These are phyloP conservation scores for Coleophoma crateriformis DNA, from an alignment of 2,329 filamentous ascomycete genomes.

Conservation along the genomic window DNA sequence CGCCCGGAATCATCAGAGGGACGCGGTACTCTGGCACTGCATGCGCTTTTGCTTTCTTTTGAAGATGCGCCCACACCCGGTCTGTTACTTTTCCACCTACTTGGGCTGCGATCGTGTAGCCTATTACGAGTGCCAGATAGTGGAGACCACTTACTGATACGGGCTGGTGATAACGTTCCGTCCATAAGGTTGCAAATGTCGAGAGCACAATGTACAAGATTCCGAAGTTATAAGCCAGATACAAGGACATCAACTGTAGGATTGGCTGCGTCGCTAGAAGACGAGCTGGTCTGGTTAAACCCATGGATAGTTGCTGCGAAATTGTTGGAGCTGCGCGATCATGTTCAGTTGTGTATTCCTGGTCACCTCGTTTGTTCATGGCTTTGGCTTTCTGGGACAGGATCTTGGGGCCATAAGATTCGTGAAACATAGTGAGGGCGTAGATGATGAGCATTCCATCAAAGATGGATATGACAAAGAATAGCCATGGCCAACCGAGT, in stretches of 20 bases:
- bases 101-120: constrained; percentile 27
- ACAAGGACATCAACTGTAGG: constrained; percentile 42
- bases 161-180: constrained; percentile 44
- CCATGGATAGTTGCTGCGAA: constrained; percentile 22
- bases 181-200: constrained; percentile 54
- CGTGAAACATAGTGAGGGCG: constrained; percentile 38
- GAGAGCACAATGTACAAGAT: constrained; percentile 51
- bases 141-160: constrained; percentile 50
- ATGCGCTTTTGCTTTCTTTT: constrained; percentile 40
- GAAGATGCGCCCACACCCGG: constrained; percentile 6
- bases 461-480: constrained; percentile 41
- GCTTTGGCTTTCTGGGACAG: constrained; percentile 37
- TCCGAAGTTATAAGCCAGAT: constrained; percentile 44
- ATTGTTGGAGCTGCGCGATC: constrained; percentile 21
- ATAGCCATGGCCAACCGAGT: constrained; percentile 45
- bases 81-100: constrained; percentile 22
- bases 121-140: constrained; percentile 42
- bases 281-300: constrained; percentile 36
- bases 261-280: constrained; percentile 47
- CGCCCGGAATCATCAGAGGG: constrained; percentile 48
- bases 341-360: constrained; percentile 29
- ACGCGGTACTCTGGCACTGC: constrained; percentile 56
- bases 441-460: constrained; percentile 35
- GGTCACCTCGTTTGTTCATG: constrained; percentile 36
- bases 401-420: constrained; percentile 41